A percentile compares a stretch with the other conserved stretches of the same genome.
These are phyloP conservation scores for Closterium sp. DNA, from an alignment of 139 green algal genomes.

Conservation along the genomic window DNA sequence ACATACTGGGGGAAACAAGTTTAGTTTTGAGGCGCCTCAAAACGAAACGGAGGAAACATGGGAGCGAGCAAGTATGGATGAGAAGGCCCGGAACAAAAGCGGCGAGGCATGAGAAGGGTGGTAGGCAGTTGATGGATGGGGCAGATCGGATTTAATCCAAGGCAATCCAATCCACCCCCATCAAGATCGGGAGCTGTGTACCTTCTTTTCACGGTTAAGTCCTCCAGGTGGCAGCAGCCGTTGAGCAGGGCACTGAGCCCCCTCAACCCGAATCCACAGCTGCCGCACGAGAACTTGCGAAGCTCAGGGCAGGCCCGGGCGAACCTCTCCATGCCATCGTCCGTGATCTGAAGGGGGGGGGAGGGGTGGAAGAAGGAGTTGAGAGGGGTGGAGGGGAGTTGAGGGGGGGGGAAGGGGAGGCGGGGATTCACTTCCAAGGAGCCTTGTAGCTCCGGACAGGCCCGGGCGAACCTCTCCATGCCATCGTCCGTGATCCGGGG, in stretches of 20 bases:
- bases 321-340: constrained; percentile 30
- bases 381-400: not conserved
- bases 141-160: too few species aligned
- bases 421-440: not conserved
- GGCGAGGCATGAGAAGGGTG: too few species aligned
- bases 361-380: not conserved
- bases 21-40: too few species aligned
- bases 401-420: not conserved
- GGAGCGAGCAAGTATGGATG: too few species aligned
- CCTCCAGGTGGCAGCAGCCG: constrained; percentile 13
- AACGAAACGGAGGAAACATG: too few species aligned
- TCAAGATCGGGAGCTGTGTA: too few species aligned
- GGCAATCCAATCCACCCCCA: too few species aligned
- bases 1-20: too few species aligned
- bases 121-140: too few species aligned
- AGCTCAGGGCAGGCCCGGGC: constrained; percentile 20
- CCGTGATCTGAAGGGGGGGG: constrained; percentile 18
- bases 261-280: constrained; percentile 30
- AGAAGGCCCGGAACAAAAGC: too few species aligned
- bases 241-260: constrained; percentile 27
- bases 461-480: not conserved
- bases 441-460: not conserved
- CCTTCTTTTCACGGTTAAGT: constrained; percentile 35
- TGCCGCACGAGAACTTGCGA: constrained; percentile 35
- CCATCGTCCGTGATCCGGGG: constrained; percentile 28